Evolutionary conservation across 2,329 filamentous ascomycete genomes (phyloP), one percentile per base, ranked within the genome.

Genomic region (Aspergillus terreus): DNA sequence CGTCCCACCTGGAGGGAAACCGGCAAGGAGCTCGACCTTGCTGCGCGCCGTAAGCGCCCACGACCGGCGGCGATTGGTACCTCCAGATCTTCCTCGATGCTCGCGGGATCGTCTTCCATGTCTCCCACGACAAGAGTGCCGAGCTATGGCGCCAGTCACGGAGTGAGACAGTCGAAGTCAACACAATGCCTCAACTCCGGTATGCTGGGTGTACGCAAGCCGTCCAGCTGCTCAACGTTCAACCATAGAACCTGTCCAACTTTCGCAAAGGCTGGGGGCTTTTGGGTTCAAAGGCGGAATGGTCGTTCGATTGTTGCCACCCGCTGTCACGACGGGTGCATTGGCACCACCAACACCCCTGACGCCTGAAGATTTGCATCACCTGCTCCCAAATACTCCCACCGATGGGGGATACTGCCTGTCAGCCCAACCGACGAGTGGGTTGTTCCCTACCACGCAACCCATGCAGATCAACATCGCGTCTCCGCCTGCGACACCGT

Each of bases 171-270:
- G 32, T 70, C 71, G 38, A 77, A 77, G 56, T 77, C 73, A 14
- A 66, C 73, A 3, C 74, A 76, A 52, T 70, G 67, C 52, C 67
- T 77, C 7, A 72, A 72, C 58, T 67, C 72, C 44, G 71, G 32
- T 77, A 75, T 57, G 71, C 73, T n/a, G 0, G 74, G 76, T 45
- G 68, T 78, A 25, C 65, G 76, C 17, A 78, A 78, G 58, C 63
- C 71, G 5, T 75, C 72, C 72, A 19, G 69, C 70, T 40, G 65
- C 72, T 43, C 76, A 76, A 46, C 68, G 73, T 25, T 78, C 76
- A n/a, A n/a, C 76, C 76, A 19, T 63, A 77, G 33, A 74, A 73
- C 43, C 66, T 76, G 46, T 64, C 71, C 15, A 73, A 66, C 5
- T 77, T 77, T 77, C 56, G 64, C 73, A n/a, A 75, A 78, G 47